These are phyloP conservation scores for Pilatotrama ljubarskyi DNA, from an alignment of 768 basidiomycete species.

Conservation along the genomic window DNA sequence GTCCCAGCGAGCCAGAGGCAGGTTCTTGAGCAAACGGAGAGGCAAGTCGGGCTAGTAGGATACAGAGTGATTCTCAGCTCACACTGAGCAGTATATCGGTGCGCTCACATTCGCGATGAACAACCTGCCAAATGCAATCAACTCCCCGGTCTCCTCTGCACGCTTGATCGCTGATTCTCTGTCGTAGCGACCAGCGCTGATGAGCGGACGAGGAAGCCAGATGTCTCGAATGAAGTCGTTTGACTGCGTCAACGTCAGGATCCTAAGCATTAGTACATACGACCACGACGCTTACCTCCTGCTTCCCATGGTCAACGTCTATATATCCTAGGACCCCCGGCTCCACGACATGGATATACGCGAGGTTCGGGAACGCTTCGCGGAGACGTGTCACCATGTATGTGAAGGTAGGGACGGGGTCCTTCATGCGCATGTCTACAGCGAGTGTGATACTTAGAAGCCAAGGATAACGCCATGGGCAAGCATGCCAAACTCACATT, in stretches of 20 bases:
- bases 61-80: background rate
- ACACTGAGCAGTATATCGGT: background rate
- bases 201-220: conserved; percentile 25
- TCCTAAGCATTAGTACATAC: background rate
- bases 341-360: conserved; percentile 36
- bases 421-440: conserved; percentile 48
- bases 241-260: conserved; percentile 1
- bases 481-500: conserved; percentile 25
- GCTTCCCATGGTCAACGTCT: background rate
- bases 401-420: conserved; percentile 55
- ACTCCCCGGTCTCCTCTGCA: conserved; percentile 19
- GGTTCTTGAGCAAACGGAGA: conserved; percentile 10
- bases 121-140: conserved; percentile 27
- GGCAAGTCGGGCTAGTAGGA: conserved; percentile 13
- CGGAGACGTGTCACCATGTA: conserved; percentile 29
- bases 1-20: conserved; percentile 1
- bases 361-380: conserved; percentile 4
- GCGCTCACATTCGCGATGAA: conserved; percentile 28
- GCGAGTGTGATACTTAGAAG: background rate
- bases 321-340: conserved; percentile 6
- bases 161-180: conserved; percentile 23
- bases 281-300: background rate
- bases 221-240: conserved; percentile 27
- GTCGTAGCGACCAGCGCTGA: conserved; percentile 29
- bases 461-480: too few relatives aligned